These are phyloP conservation scores for Pseudogymnoascus sp. DNA, from an alignment of 2,329 filamentous ascomycete species.

Conservation along the genomic window DNA sequence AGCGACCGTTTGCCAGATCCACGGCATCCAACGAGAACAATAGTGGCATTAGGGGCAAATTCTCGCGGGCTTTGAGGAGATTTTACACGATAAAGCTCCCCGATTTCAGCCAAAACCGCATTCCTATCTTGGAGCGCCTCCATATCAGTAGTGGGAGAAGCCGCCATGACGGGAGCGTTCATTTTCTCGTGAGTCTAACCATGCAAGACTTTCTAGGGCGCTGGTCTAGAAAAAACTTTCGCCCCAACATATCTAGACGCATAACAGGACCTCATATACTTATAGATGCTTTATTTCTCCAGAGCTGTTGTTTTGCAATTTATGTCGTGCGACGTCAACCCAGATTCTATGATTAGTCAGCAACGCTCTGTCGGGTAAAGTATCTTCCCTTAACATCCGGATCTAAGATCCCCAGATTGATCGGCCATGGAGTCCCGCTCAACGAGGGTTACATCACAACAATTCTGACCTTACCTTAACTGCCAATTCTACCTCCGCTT, in stretches of 20 bases:
- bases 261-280: background rate
- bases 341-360: background rate
- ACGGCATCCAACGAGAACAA: conserved; percentile 66
- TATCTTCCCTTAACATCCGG: background rate
- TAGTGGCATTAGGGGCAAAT: conserved; percentile 49
- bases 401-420: background rate
- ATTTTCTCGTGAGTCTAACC: background rate
- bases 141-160: background rate
- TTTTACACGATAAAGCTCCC: conserved; percentile 16
- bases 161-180: background rate
- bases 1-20: conserved; percentile 72
- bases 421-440: background rate
- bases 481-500: background rate
- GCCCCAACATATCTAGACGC: conserved; percentile 4
- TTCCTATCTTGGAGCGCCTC: conserved; percentile 1
- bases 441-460: background rate
- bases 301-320: background rate
- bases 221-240: background rate
- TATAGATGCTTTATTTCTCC: background rate
- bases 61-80: conserved; percentile 34
- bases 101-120: conserved; percentile 7
- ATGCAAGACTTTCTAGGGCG: background rate
- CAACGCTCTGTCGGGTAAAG: background rate
- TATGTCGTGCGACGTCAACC: conserved; percentile 4
- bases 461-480: background rate